These are phyloP conservation scores for Pseudogymnoascus sp. DNA, from an alignment of 2,329 filamentous ascomycete genomes.

Conservation along the genomic window DNA sequence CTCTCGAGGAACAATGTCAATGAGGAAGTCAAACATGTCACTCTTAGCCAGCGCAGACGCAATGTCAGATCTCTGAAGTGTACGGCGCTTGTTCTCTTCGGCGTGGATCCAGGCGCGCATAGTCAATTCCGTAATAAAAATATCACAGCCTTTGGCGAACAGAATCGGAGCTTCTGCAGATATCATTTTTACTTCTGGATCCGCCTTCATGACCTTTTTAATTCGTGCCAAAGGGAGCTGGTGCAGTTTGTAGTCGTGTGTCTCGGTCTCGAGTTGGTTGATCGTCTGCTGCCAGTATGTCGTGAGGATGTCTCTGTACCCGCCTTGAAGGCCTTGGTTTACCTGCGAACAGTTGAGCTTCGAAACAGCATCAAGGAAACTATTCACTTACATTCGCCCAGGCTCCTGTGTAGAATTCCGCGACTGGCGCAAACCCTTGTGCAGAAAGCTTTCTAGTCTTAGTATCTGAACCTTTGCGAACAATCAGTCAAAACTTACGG, in stretches of 20 bases:
- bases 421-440: constrained; percentile 77
- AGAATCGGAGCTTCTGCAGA: constrained; percentile 95
- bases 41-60: constrained; percentile 92
- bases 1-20: constrained; percentile 95
- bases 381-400: constrained; percentile 75
- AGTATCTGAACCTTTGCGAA: background rate
- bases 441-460: constrained; percentile 58
- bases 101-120: constrained; percentile 99
- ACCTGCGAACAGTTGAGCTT: constrained; percentile 47
- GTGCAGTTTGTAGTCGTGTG: constrained; percentile 97
- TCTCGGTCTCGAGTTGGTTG: constrained; percentile 86
- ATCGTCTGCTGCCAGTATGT: constrained; percentile 99
- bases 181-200: constrained; percentile 99
- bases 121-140: constrained; percentile 97
- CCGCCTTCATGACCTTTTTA: constrained; percentile 99
- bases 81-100: constrained; percentile 96
- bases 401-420: constrained; percentile 84
- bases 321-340: constrained; percentile 85
- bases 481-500: constrained; percentile 40
- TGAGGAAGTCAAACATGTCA: constrained; percentile 99
- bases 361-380: constrained; percentile 13
- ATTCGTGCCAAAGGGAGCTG: constrained; percentile 95
- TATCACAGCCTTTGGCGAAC: constrained; percentile 97
- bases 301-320: constrained; percentile 93
- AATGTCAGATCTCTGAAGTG: constrained; percentile 91